Conservation (phyloP, 306 rosid species). For the Hippophae tibetana region DNA sequence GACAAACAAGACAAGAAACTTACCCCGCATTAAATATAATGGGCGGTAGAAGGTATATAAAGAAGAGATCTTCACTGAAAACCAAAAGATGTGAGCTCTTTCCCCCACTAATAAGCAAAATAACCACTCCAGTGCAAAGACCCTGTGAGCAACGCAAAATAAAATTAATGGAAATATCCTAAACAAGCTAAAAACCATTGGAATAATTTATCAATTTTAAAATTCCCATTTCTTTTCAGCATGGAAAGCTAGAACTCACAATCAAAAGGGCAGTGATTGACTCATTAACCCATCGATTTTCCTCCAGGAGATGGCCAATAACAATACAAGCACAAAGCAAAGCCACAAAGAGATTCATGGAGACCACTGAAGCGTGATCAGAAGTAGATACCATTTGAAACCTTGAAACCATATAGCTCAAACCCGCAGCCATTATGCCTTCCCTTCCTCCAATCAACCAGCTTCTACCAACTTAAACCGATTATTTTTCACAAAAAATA, state of each 20-base stretch:
- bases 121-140: constrained; percentile 59
- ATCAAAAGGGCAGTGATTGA: constrained; percentile 87
- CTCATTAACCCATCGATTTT: constrained; percentile 86
- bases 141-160: constrained; percentile 49
- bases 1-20: constrained; percentile 7
- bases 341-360: constrained; percentile 86
- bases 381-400: constrained; percentile 48
- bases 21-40: constrained; percentile 98
- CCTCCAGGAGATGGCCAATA: constrained; percentile 93
- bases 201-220: too few relatives aligned
- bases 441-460: constrained; percentile 16
- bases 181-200: background rate
- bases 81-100: constrained; percentile 86
- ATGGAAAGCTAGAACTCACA: constrained; percentile 39
- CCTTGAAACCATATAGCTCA: constrained; percentile 30
- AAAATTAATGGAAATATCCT: background rate
- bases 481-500: background rate
- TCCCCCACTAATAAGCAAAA: constrained; percentile 68
- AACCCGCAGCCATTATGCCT: constrained; percentile 40
- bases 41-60: constrained; percentile 92
- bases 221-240: background rate
- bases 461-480: background rate
- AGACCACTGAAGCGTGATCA: constrained; percentile 75
- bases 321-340: constrained; percentile 87
- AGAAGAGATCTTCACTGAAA: constrained; percentile 89